Conservation (phyloP, 2,329 filamentous ascomycete species). For the Akanthomyces dipterigenus region DNA sequence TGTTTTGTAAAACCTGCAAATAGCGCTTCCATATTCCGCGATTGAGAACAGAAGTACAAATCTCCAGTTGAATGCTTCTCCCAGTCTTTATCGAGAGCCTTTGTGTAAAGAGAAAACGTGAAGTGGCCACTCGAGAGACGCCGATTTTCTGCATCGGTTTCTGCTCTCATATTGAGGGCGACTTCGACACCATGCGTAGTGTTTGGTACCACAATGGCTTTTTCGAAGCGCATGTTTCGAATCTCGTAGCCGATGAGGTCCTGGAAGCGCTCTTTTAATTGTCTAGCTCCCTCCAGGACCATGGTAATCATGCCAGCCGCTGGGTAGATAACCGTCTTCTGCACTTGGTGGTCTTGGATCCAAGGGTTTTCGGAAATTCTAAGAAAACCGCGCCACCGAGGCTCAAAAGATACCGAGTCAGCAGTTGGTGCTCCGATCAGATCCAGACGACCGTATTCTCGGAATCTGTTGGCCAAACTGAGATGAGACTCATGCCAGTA, state of each 20-base stretch:
- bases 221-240: slow-evolving; percentile 38
- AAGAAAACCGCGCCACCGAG: slow-evolving; percentile 43
- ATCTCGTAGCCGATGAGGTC: slow-evolving; percentile 35
- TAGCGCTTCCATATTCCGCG: slow-evolving; percentile 14
- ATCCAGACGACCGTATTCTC: slow-evolving; percentile 40
- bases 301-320: slow-evolving; percentile 44
- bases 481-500: slow-evolving; percentile 50
- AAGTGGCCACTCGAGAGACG: slow-evolving; percentile 16
- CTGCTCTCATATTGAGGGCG: slow-evolving; percentile 36
- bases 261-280: slow-evolving; percentile 24
- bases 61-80: slow-evolving; percentile 35
- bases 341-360: slow-evolving; percentile 45
- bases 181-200: slow-evolving; percentile 43
- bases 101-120: slow-evolving; percentile 41
- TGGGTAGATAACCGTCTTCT: slow-evolving; percentile 44
- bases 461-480: slow-evolving; percentile 36
- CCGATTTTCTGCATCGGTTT: slow-evolving; percentile 3
- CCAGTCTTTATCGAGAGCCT: slow-evolving; percentile 32
- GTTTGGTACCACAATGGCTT: slow-evolving; percentile 44
- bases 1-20: slow-evolving; percentile 18
- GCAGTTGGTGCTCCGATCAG: slow-evolving; percentile 41
- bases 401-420: slow-evolving; percentile 38
- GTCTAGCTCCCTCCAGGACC: slow-evolving; percentile 40
- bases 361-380: slow-evolving; percentile 44
- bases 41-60: slow-evolving; percentile 23